Conservation (phyloP, 2,329 filamentous ascomycete species). For the Talaromyces sp. region DNA sequence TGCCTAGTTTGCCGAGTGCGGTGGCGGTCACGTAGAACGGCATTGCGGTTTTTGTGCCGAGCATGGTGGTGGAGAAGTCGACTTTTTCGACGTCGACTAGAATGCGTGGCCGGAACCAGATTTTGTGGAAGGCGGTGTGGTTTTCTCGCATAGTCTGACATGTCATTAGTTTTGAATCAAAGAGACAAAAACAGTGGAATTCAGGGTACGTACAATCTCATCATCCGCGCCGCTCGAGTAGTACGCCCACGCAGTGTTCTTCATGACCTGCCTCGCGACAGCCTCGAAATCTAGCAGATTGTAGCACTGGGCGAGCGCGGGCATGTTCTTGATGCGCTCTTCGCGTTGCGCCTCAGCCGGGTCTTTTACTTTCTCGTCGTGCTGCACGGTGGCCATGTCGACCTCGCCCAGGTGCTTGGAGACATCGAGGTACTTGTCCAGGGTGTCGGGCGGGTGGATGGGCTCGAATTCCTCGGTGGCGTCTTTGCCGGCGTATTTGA, state of each 20-base stretch:
- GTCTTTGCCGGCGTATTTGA: conserved; percentile 95
- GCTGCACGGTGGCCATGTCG: conserved; percentile 74
- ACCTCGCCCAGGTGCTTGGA: conserved; percentile 87
- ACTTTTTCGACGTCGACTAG: conserved; percentile 86
- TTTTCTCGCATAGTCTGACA: conserved; percentile 85
- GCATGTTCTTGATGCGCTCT: conserved; percentile 70
- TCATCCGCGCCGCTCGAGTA: conserved; percentile 92
- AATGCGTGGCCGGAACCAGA: conserved; percentile 89
- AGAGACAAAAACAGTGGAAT: background rate
- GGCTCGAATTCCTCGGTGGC: conserved; percentile 88
- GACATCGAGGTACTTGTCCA: conserved; percentile 73
- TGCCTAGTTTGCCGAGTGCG: conserved; percentile 87
- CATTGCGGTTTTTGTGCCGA: conserved; percentile 75
- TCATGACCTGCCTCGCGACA: conserved; percentile 86
- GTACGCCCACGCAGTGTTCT: conserved; percentile 95
- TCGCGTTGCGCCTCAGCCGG: conserved; percentile 70
- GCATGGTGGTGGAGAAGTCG: conserved; percentile 87
- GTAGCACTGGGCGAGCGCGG: conserved; percentile 79
- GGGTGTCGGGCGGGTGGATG: conserved; percentile 81
- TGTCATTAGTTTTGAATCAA: background rate
- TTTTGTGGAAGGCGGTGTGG: conserved; percentile 91
- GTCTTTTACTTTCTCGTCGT: conserved; percentile 60
- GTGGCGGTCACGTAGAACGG: conserved; percentile 97
- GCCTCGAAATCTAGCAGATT: conserved; percentile 95
- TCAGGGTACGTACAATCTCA: conserved; percentile 60